Evolutionary conservation across 179 eudicot species (phyloP).

Genomic region (Drosera spatulata): DNA sequence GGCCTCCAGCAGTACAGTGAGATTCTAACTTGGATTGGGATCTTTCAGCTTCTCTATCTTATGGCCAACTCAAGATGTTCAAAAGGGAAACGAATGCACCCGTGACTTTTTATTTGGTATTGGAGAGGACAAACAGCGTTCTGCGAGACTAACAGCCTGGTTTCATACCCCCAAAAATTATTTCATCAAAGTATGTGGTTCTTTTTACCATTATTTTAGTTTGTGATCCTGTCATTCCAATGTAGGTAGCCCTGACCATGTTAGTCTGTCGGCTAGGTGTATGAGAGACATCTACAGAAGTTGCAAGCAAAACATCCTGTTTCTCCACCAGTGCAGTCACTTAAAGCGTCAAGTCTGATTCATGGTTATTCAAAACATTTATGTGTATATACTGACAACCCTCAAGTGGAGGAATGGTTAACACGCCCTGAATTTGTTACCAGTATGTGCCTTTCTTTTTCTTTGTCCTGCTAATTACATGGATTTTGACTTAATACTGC

Average conservation of each 20-base stretch:
- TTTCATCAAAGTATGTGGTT: conserved; percentile 47
- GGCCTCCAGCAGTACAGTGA: background rate
- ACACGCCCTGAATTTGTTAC: conserved; percentile 70
- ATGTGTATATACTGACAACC: conserved; percentile 81
- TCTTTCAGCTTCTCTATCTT: conserved; percentile 73
- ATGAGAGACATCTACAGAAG: conserved; percentile 40
- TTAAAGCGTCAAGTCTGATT: conserved; percentile 24
- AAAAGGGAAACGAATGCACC: conserved; percentile 80
- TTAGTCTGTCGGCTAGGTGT: conserved; percentile 39
- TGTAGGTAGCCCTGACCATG: background rate
- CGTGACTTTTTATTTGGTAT: conserved; percentile 83
- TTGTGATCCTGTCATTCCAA: background rate
- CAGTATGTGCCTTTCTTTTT: conserved; percentile 36
- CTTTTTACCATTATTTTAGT: background rate
- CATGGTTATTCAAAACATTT: conserved; percentile 29
- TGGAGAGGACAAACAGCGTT: conserved; percentile 93
- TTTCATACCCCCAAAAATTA: conserved; percentile 81
- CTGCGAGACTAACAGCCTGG: conserved; percentile 96
- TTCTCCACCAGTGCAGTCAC: conserved; percentile 17
- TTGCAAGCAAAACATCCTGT: conserved; percentile 33
- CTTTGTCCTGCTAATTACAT: background rate
- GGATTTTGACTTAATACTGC: background rate
- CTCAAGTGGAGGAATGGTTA: conserved; percentile 68
- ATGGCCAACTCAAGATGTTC: conserved; percentile 67
- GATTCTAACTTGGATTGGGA: conserved; percentile 9